Conservation (phyloP, 805 yeast genomes). For the Barnettozyma californica region DNA sequence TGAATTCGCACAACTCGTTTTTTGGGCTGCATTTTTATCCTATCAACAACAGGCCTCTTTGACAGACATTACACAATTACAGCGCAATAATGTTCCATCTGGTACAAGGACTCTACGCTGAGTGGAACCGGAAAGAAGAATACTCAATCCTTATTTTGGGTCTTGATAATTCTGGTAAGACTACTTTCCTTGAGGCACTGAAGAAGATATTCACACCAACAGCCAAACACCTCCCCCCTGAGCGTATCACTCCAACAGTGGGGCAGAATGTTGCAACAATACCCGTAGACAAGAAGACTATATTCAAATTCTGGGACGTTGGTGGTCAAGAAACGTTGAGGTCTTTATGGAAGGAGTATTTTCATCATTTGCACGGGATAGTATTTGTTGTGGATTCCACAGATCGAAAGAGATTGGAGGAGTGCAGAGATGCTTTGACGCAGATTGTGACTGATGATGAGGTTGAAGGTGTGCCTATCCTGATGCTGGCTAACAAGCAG, state of each 20-base stretch:
- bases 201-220: slow-evolving; percentile 48
- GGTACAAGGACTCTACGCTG: slow-evolving; percentile 53
- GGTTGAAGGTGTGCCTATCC: slow-evolving; percentile 75
- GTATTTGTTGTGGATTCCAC: slow-evolving; percentile 91
- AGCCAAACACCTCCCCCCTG: slow-evolving; percentile 43
- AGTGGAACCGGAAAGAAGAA: slow-evolving; percentile 44
- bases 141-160: slow-evolving; percentile 81
- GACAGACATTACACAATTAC: background rate
- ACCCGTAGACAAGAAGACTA: slow-evolving; percentile 29
- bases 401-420: slow-evolving; percentile 75
- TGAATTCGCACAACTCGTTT: background rate
- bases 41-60: no score
- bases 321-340: slow-evolving; percentile 92
- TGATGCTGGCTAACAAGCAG: slow-evolving; percentile 95
- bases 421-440: slow-evolving; percentile 64
- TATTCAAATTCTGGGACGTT: slow-evolving; percentile 87
- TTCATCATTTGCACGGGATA: slow-evolving; percentile 81
- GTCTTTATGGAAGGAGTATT: slow-evolving; percentile 83
- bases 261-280: slow-evolving; percentile 74
- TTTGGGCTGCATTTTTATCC: background rate
- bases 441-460: slow-evolving; percentile 52
- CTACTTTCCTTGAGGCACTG: slow-evolving; percentile 68
- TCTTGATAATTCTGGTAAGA: slow-evolving; percentile 93
- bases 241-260: slow-evolving; percentile 82
- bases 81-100: slow-evolving; percentile 57